A percentile compares a stretch with the other conserved stretches of the same genome.
Conservation (phyloP, 2,329 filamentous ascomycete species). For the Venturia pyrina region DNA sequence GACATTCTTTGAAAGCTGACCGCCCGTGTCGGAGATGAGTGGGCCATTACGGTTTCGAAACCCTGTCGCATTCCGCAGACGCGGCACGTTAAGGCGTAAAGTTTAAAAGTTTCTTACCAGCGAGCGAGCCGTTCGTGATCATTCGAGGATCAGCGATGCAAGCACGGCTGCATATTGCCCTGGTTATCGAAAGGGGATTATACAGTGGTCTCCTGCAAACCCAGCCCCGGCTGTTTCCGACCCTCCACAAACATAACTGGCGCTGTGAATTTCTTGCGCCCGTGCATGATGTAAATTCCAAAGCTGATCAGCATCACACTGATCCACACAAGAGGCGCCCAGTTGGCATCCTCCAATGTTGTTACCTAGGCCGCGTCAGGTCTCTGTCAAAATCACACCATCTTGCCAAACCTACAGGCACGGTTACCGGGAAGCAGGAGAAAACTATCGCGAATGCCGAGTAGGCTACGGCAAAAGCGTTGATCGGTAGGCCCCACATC, state of each 20-base stretch:
- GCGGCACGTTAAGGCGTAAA: not conserved
- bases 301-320: conserved; percentile 31
- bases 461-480: conserved; percentile 26
- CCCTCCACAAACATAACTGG: conserved; percentile 16
- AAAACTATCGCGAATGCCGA: conserved; percentile 17
- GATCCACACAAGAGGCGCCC: conserved; percentile 37
- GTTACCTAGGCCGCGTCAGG: not conserved
- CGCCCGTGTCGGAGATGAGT: not conserved
- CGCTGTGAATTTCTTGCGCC: conserved; percentile 29
- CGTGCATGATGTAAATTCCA: conserved; percentile 32
- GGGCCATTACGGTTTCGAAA: not conserved
- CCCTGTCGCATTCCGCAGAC: not conserved
- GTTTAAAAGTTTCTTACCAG: not conserved
- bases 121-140: not conserved
- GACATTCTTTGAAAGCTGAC: not conserved
- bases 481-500: conserved; percentile 26
- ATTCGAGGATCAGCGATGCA: not conserved
- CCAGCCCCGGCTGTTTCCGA: conserved; percentile 3
- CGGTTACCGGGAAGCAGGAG: conserved; percentile 18
- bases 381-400: not conserved
- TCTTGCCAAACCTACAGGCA: conserved; percentile 17
- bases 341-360: conserved; percentile 24
- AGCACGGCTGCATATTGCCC: not conserved
- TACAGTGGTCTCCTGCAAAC: conserved; percentile 10
- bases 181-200: not conserved